Conservation (phyloP, 2,329 filamentous ascomycete species). For the Bipolaris oryzae region DNA sequence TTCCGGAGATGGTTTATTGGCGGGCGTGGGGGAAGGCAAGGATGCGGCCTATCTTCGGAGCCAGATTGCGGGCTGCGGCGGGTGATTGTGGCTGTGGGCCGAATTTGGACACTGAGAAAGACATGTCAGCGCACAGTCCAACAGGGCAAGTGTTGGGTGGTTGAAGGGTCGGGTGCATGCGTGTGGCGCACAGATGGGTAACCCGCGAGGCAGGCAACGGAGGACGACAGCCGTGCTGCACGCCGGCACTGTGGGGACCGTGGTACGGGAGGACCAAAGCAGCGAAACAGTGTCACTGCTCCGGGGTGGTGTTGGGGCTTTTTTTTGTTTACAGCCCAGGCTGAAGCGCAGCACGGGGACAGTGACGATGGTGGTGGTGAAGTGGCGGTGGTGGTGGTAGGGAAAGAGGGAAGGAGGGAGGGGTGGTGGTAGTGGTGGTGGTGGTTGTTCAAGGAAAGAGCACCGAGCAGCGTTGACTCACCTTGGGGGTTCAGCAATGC, state of each 20-base stretch:
- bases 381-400: conserved; percentile 4
- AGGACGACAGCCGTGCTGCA: conserved; percentile 43
- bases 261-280: conserved; percentile 39
- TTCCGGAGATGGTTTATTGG: conserved; percentile 29
- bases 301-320: conserved; percentile 32
- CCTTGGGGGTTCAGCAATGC: conserved; percentile 26
- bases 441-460: conserved; percentile 14
- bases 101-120: conserved; percentile 24
- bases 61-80: conserved; percentile 19
- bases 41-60: conserved; percentile 31
- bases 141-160: conserved; percentile 31
- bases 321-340: conserved; percentile 24
- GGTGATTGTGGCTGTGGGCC: conserved; percentile 37
- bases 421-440: background rate
- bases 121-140: conserved; percentile 40
- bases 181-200: conserved; percentile 45
- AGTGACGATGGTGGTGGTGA: background rate
- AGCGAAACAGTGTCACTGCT: conserved; percentile 43
- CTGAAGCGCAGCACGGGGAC: conserved; percentile 17
- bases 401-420: conserved; percentile 6
- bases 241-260: conserved; percentile 37
- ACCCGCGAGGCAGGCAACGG: conserved; percentile 40
- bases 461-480: conserved; percentile 40
- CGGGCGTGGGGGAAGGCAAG: conserved; percentile 23
- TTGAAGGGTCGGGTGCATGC: conserved; percentile 41